Evolutionary conservation across 2,329 filamentous ascomycete genomes (phyloP), one percentile per base, ranked within the genome.

Genomic region (Penicillium occitanis): DNA sequence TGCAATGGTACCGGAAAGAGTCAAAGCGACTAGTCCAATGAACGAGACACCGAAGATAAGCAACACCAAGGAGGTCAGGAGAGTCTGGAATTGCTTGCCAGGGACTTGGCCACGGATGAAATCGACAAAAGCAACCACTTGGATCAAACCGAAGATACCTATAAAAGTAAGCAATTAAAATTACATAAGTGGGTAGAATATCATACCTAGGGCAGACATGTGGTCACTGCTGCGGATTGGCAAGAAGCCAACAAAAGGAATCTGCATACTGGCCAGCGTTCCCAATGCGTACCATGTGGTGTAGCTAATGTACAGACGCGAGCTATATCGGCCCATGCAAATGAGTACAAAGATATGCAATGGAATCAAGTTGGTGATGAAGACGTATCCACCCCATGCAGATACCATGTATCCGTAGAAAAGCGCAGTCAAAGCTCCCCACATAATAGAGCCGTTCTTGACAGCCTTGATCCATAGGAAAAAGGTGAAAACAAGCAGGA

Each of bases 391-490:
- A 85, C 95, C 95, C 95, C 95, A 99, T 19, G 96, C 96, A 59
- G 94, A 95, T 70, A 99, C 95, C 95, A 99, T 99, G 88, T 99
- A 99, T 75, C 95, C 95, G 81, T 99, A 99, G 82, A 96, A 98
- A 64, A 99, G 85, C 51, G 95, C 95, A 73, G 93, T 95, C 69
- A 97, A 84, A 44, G 92, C 93, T 72, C 93, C 94, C 94, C 94
- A 99, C 80, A 97, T 91, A 78, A 96, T 93, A 61, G 95, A 98
- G 30, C 95, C 95, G 66, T 93, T 87, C 85, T 99, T 99, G 72
- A 99, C 86, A 22, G 95, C 92, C 86, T 98, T 98, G 82, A 99
- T 97, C 95, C 95, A 99, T 63, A 99, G 87, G 82, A 89, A 99
- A 82, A 99, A 99, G 77, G 95, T 99, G 79, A 97, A 97, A 70